These are phyloP conservation scores for Anacardium occidentale DNA, from an alignment of 345 rosid species.

Conservation along the genomic window DNA sequence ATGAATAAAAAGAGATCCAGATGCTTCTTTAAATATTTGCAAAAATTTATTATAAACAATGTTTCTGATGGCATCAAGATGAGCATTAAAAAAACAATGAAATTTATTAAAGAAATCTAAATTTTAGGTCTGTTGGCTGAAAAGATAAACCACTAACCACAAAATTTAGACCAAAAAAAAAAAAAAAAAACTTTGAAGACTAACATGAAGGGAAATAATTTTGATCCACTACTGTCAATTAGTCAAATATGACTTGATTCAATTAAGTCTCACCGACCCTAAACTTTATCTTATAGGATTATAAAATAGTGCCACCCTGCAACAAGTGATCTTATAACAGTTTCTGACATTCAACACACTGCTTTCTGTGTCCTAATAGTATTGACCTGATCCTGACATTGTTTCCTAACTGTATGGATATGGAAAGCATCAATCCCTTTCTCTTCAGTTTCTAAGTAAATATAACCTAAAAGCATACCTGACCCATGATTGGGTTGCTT, in stretches of 20 bases:
- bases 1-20: neutral
- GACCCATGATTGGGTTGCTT: slow-evolving; percentile 98
- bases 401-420: neutral
- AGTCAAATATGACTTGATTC: neutral
- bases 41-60: neutral
- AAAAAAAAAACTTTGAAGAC: neutral
- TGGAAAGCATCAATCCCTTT: too few relatives aligned
- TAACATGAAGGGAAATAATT: neutral
- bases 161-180: neutral
- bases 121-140: neutral
- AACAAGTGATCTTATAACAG: neutral
- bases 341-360: neutral
- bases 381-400: neutral
- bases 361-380: neutral
- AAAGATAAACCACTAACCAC: neutral
- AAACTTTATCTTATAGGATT: neutral
- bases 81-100: neutral
- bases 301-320: neutral
- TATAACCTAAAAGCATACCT: slow-evolving; percentile 42
- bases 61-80: neutral
- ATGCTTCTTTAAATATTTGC: neutral
- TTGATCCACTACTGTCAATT: neutral
- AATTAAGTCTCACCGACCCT: neutral
- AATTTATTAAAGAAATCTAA: neutral
- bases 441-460: too few relatives aligned